These are phyloP conservation scores for Tilletia walkeri DNA, from an alignment of 1,284 basidiomycete genomes.

Conservation along the genomic window DNA sequence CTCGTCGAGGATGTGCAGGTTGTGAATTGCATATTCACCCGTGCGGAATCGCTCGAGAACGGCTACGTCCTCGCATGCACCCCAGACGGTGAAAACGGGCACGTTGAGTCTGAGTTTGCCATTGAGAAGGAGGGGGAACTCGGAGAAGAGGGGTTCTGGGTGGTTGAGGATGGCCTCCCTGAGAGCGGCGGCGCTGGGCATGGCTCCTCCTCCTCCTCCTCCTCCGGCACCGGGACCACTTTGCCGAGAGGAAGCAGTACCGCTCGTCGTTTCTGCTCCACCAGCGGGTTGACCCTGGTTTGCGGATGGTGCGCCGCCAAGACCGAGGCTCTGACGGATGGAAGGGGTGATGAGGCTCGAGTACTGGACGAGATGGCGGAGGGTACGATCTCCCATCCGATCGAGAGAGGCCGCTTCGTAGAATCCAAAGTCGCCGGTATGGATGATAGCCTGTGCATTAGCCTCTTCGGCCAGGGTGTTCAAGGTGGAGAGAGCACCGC, in stretches of 20 bases:
- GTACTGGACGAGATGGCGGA: slow-evolving; percentile 94
- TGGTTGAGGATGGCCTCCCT: slow-evolving; percentile 54
- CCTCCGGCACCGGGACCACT: not conserved
- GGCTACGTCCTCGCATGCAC: slow-evolving; percentile 91
- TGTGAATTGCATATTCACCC: slow-evolving; percentile 77
- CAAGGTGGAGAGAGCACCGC: slow-evolving; percentile 67
- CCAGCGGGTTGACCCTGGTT: slow-evolving; percentile 63
- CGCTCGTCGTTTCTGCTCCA: slow-evolving; percentile 63
- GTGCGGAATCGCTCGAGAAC: slow-evolving; percentile 88
- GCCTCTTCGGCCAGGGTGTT: slow-evolving; percentile 89
- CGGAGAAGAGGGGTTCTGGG: slow-evolving; percentile 66
- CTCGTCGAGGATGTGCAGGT: slow-evolving; percentile 79
- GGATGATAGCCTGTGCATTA: slow-evolving; percentile 77
- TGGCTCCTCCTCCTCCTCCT: slow-evolving; percentile 18
- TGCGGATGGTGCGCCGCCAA: not conserved
- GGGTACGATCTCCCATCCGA: slow-evolving; percentile 81
- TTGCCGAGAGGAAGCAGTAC: slow-evolving; percentile 1
- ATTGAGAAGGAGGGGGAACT: slow-evolving; percentile 85
- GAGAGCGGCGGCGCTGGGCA: slow-evolving; percentile 27
- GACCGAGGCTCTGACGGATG: slow-evolving; percentile 61
- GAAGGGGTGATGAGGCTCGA: slow-evolving; percentile 86
- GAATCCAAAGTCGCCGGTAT: slow-evolving; percentile 99
- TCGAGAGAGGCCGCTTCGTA: slow-evolving; percentile 81
- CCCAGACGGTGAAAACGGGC: slow-evolving; percentile 95
- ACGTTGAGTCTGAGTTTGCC: slow-evolving; percentile 62